Conservation (phyloP, 2,329 filamentous ascomycete genomes). For the Botrytis deweyae region DNA sequence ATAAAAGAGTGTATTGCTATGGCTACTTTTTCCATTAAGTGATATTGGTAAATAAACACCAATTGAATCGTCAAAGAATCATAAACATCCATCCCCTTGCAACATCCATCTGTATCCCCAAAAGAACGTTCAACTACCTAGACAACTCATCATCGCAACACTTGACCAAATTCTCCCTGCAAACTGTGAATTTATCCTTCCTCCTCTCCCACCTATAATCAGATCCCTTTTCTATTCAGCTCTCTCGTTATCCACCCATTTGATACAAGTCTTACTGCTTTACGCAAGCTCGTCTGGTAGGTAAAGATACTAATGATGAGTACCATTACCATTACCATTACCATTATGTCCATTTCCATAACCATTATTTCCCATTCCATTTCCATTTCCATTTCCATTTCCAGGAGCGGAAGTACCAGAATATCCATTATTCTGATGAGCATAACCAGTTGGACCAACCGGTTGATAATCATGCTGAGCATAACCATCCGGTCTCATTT, state of each 20-base stretch:
- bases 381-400: conserved; percentile 14
- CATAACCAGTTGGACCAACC: not conserved
- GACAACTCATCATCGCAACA: not conserved
- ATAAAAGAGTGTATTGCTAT: conserved; percentile 3
- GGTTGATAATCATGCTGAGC: not conserved
- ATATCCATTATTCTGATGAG: not conserved
- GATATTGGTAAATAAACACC: not conserved
- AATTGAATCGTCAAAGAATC: conserved; percentile 6
- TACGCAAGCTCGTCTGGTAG: not conserved
- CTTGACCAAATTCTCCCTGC: not conserved
- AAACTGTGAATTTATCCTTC: not conserved
- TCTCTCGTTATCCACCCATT: not conserved
- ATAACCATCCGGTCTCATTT: not conserved
- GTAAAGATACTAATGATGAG: not conserved
- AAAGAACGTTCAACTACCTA: not conserved
- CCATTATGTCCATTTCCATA: not conserved
- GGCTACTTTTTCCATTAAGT: not conserved
- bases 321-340: not conserved
- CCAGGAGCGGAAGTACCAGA: not conserved
- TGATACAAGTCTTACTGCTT: not conserved
- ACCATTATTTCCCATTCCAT: not conserved
- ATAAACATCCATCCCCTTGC: not conserved
- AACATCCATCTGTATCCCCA: not conserved
- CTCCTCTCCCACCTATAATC: not conserved
- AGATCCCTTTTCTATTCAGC: not conserved